Evolutionary conservation across 108 stramenopile genomes (phyloP), one percentile per base, ranked within the genome.

Genomic region (Skeletonema grethae): DNA sequence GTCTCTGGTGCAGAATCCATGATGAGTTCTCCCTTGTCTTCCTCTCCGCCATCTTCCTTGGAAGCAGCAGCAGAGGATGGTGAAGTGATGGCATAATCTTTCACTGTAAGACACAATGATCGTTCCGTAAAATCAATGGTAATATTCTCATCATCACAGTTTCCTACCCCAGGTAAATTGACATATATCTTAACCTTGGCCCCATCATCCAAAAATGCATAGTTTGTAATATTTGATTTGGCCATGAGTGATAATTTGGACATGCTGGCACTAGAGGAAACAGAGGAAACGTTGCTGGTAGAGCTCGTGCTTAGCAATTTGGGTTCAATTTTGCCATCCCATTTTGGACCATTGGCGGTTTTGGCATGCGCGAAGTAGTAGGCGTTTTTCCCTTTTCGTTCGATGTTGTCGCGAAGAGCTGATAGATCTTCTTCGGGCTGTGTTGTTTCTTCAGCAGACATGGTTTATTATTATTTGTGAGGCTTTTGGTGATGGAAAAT

Each of bases 311-410:
- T 64, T 7, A 94, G 58, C 31, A 88, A 59, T n/a, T 82, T 80
- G 4, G 92, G 92, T 68, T 89, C 86, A 57, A 82, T 69, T 63
- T 91, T 91, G 4, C 93, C 93, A 79, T 94, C 93, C 93, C 92
- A 93, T 53, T 80, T 68, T 16, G 69, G 63, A 39, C 69, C 69
- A 12, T n/a, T 64, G n/a, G 69, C 67, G 20, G 80, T 91, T 76
- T 91, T 80, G 0, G 80, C 81, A 63, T 94, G 93, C 3, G 93
- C 93, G 66, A 88, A 94, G 65, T 94, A 94, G 65, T 94, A 94
- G 24, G 93, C 90, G 63, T 94, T 87, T 62, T 85, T 86, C 16
- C 93, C 93, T 61, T 88, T 94, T 55, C 73, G 61, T 31, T 73
- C 69, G 69, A 91, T 91, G 68, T 94, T 91, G 39, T 94, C 90